Percentiles rank a stretch among this genome's conserved stretches.
Evolutionary conservation across 768 basidiomycete species (phyloP).

Genomic region (Suillus occidentalis): DNA sequence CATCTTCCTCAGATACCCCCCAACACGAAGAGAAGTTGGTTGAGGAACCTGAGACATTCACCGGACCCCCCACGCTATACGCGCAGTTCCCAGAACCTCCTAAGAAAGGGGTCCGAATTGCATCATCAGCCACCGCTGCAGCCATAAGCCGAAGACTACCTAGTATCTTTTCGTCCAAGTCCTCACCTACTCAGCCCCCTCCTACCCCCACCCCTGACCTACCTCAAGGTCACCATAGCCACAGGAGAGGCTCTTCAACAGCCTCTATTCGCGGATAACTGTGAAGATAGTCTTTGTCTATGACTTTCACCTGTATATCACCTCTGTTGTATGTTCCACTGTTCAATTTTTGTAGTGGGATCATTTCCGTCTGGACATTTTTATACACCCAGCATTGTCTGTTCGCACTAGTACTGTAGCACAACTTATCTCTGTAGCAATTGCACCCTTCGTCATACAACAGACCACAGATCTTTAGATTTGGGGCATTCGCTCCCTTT

Average conservation of each 20-base stretch:
- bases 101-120: conserved; percentile 42
- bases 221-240: conserved; percentile 25
- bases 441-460: not conserved
- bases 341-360: conserved; percentile 24
- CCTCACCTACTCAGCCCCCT: conserved; percentile 28
- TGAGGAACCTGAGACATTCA: conserved; percentile 51
- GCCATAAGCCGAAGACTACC: conserved; percentile 57
- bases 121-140: conserved; percentile 48
- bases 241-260: conserved; percentile 46
- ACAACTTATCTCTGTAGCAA: conserved; percentile 9
- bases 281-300: not conserved
- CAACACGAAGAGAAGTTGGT: conserved; percentile 36
- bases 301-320: conserved; percentile 12
- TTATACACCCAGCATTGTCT: conserved; percentile 14
- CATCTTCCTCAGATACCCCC: conserved; percentile 57
- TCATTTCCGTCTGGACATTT: conserved; percentile 22
- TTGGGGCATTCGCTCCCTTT: not conserved
- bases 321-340: conserved; percentile 12
- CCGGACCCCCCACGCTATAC: conserved; percentile 70
- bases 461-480: not conserved
- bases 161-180: conserved; percentile 67
- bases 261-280: conserved; percentile 33
- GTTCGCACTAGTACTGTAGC: conserved; percentile 17
- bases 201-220: conserved; percentile 32
- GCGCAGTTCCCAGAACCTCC: conserved; percentile 74